Percentiles rank a stretch among this genome's conserved stretches.
These are phyloP conservation scores for Myxozyma vanderwaltii DNA, from an alignment of 805 yeast genomes.

Conservation along the genomic window DNA sequence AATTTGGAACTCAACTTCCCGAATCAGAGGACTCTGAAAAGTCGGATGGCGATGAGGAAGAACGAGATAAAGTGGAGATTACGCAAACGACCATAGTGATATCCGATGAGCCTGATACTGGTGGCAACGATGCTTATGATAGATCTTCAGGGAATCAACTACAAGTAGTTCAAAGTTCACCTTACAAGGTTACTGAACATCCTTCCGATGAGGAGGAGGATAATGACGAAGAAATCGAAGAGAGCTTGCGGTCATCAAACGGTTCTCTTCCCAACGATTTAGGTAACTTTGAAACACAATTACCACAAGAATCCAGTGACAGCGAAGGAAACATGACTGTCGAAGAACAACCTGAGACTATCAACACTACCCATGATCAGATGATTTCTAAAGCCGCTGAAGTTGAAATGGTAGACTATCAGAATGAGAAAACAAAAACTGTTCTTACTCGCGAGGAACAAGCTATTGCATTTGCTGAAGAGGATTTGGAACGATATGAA, in stretches of 20 bases:
- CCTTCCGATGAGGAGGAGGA: neutral
- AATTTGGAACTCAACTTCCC: constrained; percentile 6
- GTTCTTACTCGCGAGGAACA: constrained; percentile 1
- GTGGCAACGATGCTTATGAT: too few species aligned
- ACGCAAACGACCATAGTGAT: neutral
- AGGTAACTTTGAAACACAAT: neutral
- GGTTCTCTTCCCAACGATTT: neutral
- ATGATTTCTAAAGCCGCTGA: neutral
- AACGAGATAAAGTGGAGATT: neutral
- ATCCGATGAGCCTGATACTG: neutral
- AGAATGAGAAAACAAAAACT: neutral
- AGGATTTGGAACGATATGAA: neutral
- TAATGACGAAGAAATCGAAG: neutral
- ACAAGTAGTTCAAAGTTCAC: neutral
- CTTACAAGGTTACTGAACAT: neutral
- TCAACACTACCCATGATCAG: too few species aligned
- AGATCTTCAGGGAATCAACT: neutral
- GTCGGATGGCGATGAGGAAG: neutral
- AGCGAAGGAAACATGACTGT: neutral
- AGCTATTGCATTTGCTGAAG: neutral
- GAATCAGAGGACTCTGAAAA: neutral
- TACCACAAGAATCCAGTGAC: neutral
- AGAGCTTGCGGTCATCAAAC: neutral
- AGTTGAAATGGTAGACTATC: neutral
- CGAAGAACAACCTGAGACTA: too few species aligned